Evolutionary conservation across 139 green algal species (phyloP), one percentile per base, ranked within the genome.

Genomic region (Ulvella scutata): DNA sequence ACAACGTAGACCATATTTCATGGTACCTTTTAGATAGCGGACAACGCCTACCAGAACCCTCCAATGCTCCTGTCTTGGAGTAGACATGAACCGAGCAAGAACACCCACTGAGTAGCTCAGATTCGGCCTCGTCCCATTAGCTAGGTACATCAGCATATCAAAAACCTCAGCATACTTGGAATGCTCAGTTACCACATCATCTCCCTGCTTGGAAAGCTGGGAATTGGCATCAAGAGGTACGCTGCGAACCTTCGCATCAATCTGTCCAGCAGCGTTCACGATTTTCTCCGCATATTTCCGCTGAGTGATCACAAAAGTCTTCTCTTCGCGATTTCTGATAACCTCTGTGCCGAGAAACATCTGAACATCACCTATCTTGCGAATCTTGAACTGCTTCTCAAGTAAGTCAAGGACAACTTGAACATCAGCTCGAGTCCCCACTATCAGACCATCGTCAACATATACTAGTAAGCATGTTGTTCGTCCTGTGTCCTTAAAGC

Each of bases 51-150:
- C 83, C 20, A 75, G 80, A 23, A 51, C 74, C 34, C 60, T 34
- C 78, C 78, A 85, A 20, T 85, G 82, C 34, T 75, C 26, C 10
- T 17, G 40, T 7, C 60, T 80, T 1, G 82, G 82, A 13, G 36
- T 44, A 3, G 77, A 26, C 79, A 87, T 83, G 74, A 79, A 78
- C 21, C 79, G 40, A 0, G 79, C n/a, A 43, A 87, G 43, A 4
- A 61, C 74, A 77, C 82, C 76, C 73, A 82, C 79, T 36, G 78
- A 73, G 43, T 82, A 76, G 3, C 79, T 61, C 3, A 86, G 74
- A 74, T 86, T 79, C 20, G 79, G 82, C 3, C 82, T 35, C 37
- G 76, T 82, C 61, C 72, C 78, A 7, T 62, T 72, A n/a, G 59
- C 39, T 0, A 81, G 29, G 37, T 81, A 81, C 1, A 82, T 75